Evolutionary conservation across 805 yeast species (phyloP).

Genomic region (Barnettozyma salicaria): DNA sequence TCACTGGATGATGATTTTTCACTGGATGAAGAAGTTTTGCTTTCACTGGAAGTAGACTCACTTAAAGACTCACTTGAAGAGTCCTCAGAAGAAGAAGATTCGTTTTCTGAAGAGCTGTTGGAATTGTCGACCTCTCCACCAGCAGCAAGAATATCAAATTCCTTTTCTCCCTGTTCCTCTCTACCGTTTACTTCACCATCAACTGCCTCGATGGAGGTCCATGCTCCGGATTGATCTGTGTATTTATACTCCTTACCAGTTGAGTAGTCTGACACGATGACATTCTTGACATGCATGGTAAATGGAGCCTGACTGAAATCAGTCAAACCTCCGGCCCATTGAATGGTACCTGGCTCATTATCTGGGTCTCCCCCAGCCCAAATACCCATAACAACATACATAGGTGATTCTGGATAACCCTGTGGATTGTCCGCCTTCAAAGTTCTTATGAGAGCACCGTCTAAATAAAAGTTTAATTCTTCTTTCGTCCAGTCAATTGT

Average conservation of each 20-base stretch:
- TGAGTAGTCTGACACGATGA: conserved; percentile 65
- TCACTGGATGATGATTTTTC: conserved; percentile 5
- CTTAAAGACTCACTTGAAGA: not conserved
- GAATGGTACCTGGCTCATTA: conserved; percentile 61
- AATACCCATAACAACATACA: conserved; percentile 60
- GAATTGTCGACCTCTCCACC: conserved; percentile 26
- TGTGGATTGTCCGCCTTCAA: conserved; percentile 45
- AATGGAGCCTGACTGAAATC: conserved; percentile 64
- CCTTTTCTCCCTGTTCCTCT: conserved; percentile 37
- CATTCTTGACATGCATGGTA: conserved; percentile 52
- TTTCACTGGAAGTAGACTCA: not conserved
- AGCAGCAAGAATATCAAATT: conserved; percentile 34
- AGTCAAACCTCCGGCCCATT: conserved; percentile 78
- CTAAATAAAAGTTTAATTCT: conserved; percentile 61
- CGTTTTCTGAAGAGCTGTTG: conserved; percentile 1
- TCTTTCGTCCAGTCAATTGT: conserved; percentile 80
- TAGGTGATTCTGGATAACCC: conserved; percentile 92
- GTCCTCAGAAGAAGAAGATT: conserved; percentile 1
- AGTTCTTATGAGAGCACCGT: conserved; percentile 64
- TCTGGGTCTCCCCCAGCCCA: conserved; percentile 82
- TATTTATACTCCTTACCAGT: conserved; percentile 55
- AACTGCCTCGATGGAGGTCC: conserved; percentile 52
- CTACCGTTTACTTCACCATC: conserved; percentile 62
- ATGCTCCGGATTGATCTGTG: conserved; percentile 48
- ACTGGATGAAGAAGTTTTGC: conserved; percentile 1